Evolutionary conservation across 768 basidiomycete species (phyloP), one percentile per base, ranked within the genome.

Genomic region (Rhodosporidiobolus sp.): DNA sequence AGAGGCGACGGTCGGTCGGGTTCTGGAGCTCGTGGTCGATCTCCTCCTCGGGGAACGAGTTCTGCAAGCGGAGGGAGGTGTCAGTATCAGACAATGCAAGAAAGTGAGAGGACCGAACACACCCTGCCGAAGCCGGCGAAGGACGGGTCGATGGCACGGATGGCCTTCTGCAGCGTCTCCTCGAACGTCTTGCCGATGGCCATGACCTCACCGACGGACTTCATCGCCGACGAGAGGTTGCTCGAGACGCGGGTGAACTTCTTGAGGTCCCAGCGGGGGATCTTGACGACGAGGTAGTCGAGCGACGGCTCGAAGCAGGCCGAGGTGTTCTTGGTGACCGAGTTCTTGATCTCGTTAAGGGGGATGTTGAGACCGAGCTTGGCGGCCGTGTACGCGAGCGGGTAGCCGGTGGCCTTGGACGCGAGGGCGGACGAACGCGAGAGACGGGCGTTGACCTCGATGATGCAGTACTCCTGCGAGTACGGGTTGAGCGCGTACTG

Each of bases 131-230:
- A 99, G 1, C 96, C 96, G 78, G 86, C 81, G 81, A 97, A 99
- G 74, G 89, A 89, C 78, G 96, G 95, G 80, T 98, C 96, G 77
- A 99, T 96, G 6, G 93, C 90, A 46, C 95, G 85, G 73, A 98
- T 95, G 7, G 95, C 96, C 83, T 99, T 98, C 82, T 98, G 95
- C 67, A 98, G 89, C 2, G 94, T 97, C 84, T 99, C 95, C 81
- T 98, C 95, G 79, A 99, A 99, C 9, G 94, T 96, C 77, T 95
- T 85, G 22, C 95, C 95, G 76, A 99, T 98, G 77, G 91, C 92
- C 96, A 99, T 99, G 68, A 99, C 95, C 82, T 99, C 95, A 35
- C 95, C 95, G 14, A 99, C 95, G 78, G 91, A 93, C 86, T 98
- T 98, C 95, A 99, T 98, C 82, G 91, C 92, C 77, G 90, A 92